Base-by-base conservation (phyloP, 768 basidiomycete species). In the Hemileccinum rubropunctum region DNA sequence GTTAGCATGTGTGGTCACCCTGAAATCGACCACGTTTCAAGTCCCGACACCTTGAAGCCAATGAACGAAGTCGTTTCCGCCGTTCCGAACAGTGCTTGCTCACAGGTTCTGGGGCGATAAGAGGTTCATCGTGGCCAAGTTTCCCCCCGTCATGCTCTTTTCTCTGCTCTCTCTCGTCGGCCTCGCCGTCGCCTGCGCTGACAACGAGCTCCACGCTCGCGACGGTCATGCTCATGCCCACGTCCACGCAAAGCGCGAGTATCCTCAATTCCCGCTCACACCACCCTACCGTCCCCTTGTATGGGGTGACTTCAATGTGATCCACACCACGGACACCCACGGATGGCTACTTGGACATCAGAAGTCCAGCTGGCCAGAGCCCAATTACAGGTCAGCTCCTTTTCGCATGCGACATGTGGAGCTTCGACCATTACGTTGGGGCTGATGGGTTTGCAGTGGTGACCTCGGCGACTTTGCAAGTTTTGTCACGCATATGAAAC, bases 281-380 rank as follows among this genome's bases (percentile, higher is more conserved):
- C 74, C 74, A n/a, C 91, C 91, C 4, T 77, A 78, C 48, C 73
- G 83, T 18, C 78, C 81, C 18, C 75, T 95, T 14, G 79, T 81
- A 44, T 94, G 92, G 93, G 83, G 86, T 17, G 90, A 94, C 60
- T 76, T 95, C 62, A 95, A 95, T 62, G 79, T 94, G 59, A 76
- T 94, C 39, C 83, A 86, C 59, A 94, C 91, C 3, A 94, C 93
- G 0, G 91, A 94, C 65, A 88, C 80, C 33, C 85, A 88, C 70
- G 81, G 86, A 26, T 86, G 86, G 86, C 72, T 95, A 4, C 75
- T 92, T 32, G 92, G 92, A 1, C 92, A 95, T 70, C 88, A 90
- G 58, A 86, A 91, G 60, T 15, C 71, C 3, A 77, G 76, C 4
- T 82, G 77, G 61, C 88, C 88, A 0, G 89, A 92, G 58, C 87